Base-by-base conservation (phyloP, 768 basidiomycete genomes). In the Lactarius deliciosus region DNA sequence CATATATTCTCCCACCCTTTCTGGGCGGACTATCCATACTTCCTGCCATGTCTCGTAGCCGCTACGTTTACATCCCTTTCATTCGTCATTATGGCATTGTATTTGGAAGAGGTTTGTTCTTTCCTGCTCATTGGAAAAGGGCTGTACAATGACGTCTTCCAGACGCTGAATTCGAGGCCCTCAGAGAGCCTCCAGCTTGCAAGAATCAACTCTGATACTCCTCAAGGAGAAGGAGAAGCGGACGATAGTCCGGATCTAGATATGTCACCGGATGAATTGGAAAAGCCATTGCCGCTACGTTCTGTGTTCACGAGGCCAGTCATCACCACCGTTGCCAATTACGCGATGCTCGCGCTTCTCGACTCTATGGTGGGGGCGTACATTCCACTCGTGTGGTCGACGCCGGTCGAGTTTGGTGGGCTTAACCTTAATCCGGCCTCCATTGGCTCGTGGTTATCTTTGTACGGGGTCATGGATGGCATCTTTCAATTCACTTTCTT, bases 371-470 rank as follows among this genome's bases (percentile, higher is more conserved):
- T 77, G 60, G 54, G 70, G n/a, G 77, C 78, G 18, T 74, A 85
- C n/a, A 36, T 76, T 1, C 83, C 85, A 2, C 72, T 84, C 45
- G 81, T 84, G 70, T 77, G 77, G 57, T 74, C 80, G 32, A 81
- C 2, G 80, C 50, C 50, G 13, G 22, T 50, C 13, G 50, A 50
- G 22, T 50, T 5, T 25, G 50, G 50, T 50, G 50, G 80, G 2
- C 75, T 81, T 8, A 75, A 75, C 11, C 68, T 78, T 43, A 69
- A 74, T 1, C 77, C 79, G 0, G 76, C 78, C 8, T 70, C 68
- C 32, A 82, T 82, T 50, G 79, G 80, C 3, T 4, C 71, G 5
- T 75, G 75, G 64, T 71, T 81, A 16, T 77, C 77, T 0, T 4
- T 73, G 1, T 72, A 77, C 20, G 82, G 80, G 1, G 45, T 78